Evolutionary conservation across 164 flowering plant genomes (phyloP).

Genomic region (Umbilicus rupestris): DNA sequence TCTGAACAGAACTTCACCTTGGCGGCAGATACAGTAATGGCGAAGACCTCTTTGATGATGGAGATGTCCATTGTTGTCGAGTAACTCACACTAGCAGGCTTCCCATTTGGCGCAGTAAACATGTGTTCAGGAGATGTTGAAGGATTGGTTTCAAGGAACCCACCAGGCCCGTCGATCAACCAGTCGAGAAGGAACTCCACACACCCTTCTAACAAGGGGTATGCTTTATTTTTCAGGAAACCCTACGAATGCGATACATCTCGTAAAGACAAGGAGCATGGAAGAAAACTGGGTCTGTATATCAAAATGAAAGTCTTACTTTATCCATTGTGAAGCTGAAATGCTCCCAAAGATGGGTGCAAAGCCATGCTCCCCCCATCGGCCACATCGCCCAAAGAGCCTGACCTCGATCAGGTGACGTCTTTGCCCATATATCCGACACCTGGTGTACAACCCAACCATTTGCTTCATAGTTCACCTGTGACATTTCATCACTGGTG

Average conservation of each 20-base stretch:
- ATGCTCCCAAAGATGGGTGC: slow-evolving; percentile 95
- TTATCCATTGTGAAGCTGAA: slow-evolving; percentile 77
- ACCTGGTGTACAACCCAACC: slow-evolving; percentile 97
- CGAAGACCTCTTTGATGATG: slow-evolving; percentile 74
- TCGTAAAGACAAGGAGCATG: background rate
- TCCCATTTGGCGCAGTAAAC: slow-evolving; percentile 81
- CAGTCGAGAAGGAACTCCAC: slow-evolving; percentile 77
- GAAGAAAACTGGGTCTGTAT: background rate
- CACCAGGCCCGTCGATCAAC: slow-evolving; percentile 70
- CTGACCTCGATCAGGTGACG: slow-evolving; percentile 70
- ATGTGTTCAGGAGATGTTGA: slow-evolving; percentile 94
- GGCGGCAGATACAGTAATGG: slow-evolving; percentile 61
- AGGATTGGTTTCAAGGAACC: slow-evolving; percentile 76
- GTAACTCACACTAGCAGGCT: slow-evolving; percentile 85
- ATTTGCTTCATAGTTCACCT: slow-evolving; percentile 80
- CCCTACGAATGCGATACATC: slow-evolving; percentile 21
- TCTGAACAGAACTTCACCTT: slow-evolving; percentile 34
- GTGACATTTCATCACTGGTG: slow-evolving; percentile 8
- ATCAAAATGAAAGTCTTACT: slow-evolving; percentile 26
- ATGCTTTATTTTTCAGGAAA: slow-evolving; percentile 67
- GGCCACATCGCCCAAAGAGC: slow-evolving; percentile 95
- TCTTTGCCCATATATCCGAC: slow-evolving; percentile 91
- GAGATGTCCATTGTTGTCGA: slow-evolving; percentile 93
- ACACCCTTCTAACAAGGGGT: slow-evolving; percentile 78
- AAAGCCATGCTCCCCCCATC: slow-evolving; percentile 99